These are phyloP conservation scores for Lanzia echinophila DNA, from an alignment of 2,329 filamentous ascomycete genomes.

Conservation along the genomic window DNA sequence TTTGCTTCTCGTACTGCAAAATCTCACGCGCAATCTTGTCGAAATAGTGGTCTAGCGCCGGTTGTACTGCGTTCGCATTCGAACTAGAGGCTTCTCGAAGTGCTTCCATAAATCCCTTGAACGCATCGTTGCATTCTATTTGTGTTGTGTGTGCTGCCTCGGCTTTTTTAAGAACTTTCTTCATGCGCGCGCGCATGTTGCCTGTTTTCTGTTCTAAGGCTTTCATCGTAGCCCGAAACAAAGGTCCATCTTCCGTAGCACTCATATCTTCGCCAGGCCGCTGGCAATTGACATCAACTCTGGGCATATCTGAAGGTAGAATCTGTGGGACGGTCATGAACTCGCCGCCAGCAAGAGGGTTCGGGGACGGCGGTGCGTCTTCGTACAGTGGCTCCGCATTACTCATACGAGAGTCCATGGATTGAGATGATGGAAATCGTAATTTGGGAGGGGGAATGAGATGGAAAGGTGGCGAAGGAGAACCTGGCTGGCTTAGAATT, in stretches of 20 bases:
- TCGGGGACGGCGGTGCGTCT: conserved; percentile 53
- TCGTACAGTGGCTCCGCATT: conserved; percentile 50
- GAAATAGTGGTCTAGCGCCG: conserved; percentile 95
- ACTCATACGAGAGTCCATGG: conserved; percentile 75
- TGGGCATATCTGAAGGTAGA: conserved; percentile 43
- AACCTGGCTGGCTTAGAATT: conserved; percentile 51
- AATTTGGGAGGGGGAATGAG: conserved; percentile 68
- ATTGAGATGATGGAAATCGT: conserved; percentile 80
- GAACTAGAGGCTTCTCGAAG: conserved; percentile 81
- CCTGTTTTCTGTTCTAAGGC: conserved; percentile 93
- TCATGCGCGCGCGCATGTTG: conserved; percentile 89
- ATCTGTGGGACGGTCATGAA: conserved; percentile 6
- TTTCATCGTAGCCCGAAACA: conserved; percentile 96
- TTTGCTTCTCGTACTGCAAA: conserved; percentile 76
- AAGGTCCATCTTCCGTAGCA: conserved; percentile 81
- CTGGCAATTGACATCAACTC: conserved; percentile 81
- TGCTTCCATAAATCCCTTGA: conserved; percentile 75
- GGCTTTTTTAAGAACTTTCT: conserved; percentile 91
- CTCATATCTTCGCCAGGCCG: conserved; percentile 80
- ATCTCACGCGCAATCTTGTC: conserved; percentile 95
- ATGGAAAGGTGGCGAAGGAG: conserved; percentile 67
- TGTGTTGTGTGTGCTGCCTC: conserved; percentile 80
- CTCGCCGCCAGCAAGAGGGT: conserved; percentile 35
- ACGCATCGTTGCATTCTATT: conserved; percentile 76
- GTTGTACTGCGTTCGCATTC: conserved; percentile 94